Base-by-base conservation (phyloP, 73 alveolate genomes). In the Paramecium tetraurelia region DNA sequence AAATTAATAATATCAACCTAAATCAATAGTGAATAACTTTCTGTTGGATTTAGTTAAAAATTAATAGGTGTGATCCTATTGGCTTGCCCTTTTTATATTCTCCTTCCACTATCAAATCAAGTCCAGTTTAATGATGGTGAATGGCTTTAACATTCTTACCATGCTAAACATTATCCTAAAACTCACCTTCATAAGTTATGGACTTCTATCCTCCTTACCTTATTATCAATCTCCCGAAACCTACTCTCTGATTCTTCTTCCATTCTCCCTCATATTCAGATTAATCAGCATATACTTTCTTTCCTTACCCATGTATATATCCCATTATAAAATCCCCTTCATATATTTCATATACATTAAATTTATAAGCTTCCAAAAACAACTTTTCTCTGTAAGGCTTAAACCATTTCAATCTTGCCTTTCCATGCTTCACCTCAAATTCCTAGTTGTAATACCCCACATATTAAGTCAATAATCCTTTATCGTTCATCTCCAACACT, bases 251-350 rank as follows among this genome's bases (percentile, higher is more conserved):
- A 90, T 90, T 80, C 11, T 76, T 75, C 59, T 69, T 76, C 92
- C 92, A 90, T 16, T 77, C 84, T 7, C 94, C 94, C 8, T 71
- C 92, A 90, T 90, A 90, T 22, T 90, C 86, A 75, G 92, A 40
- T 20, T 68, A 92, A 77, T 90, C 94, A 0, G 85, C 69, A 92
- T 85, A 90, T 35, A 43, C 44, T 9, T 90, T 75, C 22, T 38
- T 44, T 20, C 94, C 94, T 90, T 85, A 76, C 7, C 94, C 94
- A 90, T 90, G 85, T 11, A 90, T 90, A 33, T 58, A 53, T 53
- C 69, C 69, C 3, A 53, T 18, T 7, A 53, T 2, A 53, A 53
- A 53, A 18, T 5, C 9, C 4, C 69, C 69, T 53, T 53, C 69
- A 18, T 53, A 53, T 0, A 53, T 18, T 53, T 53, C 69, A 53